phyloP scores from a whole-genome alignment of 805 yeast genomes.

The Saccharomyces jurei region DNA sequence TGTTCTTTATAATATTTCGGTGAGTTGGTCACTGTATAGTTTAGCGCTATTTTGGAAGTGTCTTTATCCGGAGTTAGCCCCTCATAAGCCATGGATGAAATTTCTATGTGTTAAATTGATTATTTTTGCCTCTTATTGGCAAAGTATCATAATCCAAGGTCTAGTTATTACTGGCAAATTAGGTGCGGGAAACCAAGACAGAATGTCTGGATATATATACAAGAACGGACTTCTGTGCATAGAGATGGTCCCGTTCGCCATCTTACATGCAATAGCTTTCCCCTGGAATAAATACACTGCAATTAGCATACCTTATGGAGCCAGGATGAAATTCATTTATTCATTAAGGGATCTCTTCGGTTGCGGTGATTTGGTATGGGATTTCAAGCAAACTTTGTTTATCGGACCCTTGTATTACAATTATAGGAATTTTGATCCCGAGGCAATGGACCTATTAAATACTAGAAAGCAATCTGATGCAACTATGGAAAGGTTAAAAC shows the following conservation, averaged over 20 bases:
- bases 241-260: conserved; percentile 78
- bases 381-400: conserved; percentile 58
- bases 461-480: conserved; percentile 63
- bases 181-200: conserved; percentile 27
- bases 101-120: conserved; percentile 88
- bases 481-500: conserved; percentile 60
- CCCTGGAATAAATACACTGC: conserved; percentile 65
- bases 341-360: conserved; percentile 78
- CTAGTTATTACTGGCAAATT: conserved; percentile 42
- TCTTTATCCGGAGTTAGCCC: conserved; percentile 64
- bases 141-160: conserved; percentile 56
- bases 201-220: conserved; percentile 44
- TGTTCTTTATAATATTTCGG: conserved; percentile 68
- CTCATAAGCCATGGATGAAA: conserved; percentile 84
- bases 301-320: conserved; percentile 56
- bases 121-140: conserved; percentile 98
- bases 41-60: conserved; percentile 91
- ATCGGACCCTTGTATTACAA: conserved; percentile 67
- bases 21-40: conserved; percentile 72
- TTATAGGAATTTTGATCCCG: conserved; percentile 76
- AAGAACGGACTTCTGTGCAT: conserved; percentile 75
- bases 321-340: conserved; percentile 47
- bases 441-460: conserved; percentile 45
- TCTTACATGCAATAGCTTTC: conserved; percentile 84
- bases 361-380: conserved; percentile 66